Evolutionary conservation across 345 rosid species (phyloP).

Genomic region (Populus simonii): DNA sequence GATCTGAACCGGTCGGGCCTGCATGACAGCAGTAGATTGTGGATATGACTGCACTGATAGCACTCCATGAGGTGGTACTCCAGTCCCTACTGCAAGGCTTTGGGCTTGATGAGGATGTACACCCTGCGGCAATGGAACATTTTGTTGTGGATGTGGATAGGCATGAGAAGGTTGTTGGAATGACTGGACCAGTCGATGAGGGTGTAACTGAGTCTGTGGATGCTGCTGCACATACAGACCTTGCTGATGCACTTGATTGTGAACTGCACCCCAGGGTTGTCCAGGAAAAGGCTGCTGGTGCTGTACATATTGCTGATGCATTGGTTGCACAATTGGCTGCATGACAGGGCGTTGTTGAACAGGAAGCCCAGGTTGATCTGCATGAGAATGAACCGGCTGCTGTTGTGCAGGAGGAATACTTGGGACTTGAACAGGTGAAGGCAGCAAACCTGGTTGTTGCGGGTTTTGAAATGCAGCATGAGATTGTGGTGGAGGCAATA

Average conservation of each 20-base stretch:
- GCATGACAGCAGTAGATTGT: slow-evolving; percentile 28
- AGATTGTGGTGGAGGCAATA: slow-evolving; percentile 40
- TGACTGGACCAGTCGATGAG: slow-evolving; percentile 37
- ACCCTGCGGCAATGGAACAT: slow-evolving; percentile 24
- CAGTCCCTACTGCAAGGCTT: slow-evolving; percentile 32
- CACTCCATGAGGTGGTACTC: slow-evolving; percentile 33
- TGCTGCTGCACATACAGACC: slow-evolving; percentile 39
- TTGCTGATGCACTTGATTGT: slow-evolving; percentile 40
- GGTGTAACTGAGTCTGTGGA: slow-evolving; percentile 39
- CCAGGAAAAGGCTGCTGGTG: slow-evolving; percentile 49
- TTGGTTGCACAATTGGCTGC: slow-evolving; percentile 41
- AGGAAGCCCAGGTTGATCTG: slow-evolving; percentile 41
- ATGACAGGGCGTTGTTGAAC: slow-evolving; percentile 35
- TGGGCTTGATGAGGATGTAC: slow-evolving; percentile 34
- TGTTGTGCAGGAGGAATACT: slow-evolving; percentile 33
- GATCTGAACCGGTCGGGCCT: slow-evolving; percentile 29
- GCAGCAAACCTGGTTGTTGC: slow-evolving; percentile 40
- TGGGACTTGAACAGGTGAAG: slow-evolving; percentile 34
- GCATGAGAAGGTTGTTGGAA: slow-evolving; percentile 31
- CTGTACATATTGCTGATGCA: slow-evolving; percentile 43
- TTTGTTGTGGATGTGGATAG: slow-evolving; percentile 44
- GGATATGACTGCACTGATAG: slow-evolving; percentile 31
- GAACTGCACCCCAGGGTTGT: slow-evolving; percentile 36
- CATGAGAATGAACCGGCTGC: slow-evolving; percentile 35
- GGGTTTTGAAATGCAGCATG: slow-evolving; percentile 37